Base-by-base conservation (phyloP, 140 eudicot genomes). In the Cichorium intybus region DNA sequence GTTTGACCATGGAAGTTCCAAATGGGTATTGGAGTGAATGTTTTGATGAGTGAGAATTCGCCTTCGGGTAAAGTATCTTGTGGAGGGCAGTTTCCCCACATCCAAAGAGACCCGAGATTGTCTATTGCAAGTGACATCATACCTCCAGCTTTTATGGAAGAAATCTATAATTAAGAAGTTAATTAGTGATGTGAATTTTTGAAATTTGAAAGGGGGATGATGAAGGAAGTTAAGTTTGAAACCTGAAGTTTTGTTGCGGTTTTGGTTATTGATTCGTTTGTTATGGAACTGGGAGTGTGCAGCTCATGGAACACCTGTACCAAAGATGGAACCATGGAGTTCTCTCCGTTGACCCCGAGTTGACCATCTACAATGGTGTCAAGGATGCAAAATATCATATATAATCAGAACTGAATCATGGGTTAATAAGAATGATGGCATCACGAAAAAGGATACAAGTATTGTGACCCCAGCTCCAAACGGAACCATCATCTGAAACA, bases 51-150 rank as follows among this genome's bases (percentile, higher is more conserved):
- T 4, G 69, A 15, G 79, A 75, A 75, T 61, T 84, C 82, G 0
- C 71, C 80, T 60, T 83, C 93, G 1, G 37, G 21, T 16, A 84
- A 71, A 56, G 16, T 66, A 55, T 65, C 84, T 69, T 68, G 80
- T 24, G 82, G 77, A 34, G 99, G 99, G 58, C 84, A 88, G 68
- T 88, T 88, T 4, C 99, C 99, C 99, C 99, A 92, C 62, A 88
- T 80, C 99, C 99, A 92, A 5, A 92, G 78, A 4, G 69, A 69
- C 41, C 96, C 96, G 43, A 78, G 80, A 78, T 77, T 61, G 47
- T 92, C 96, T 33, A 92, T 85, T 24, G 99, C 96, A 22, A 85
- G 79, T 55, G 99, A 92, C 96, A 92, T 92, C 95, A 88, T 88
- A 63, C 95, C 99, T 77, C 99, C 96, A 59, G 96, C 96, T 83